Conservation (phyloP, 1,284 basidiomycete genomes). For the Chalciporus sp. region DNA sequence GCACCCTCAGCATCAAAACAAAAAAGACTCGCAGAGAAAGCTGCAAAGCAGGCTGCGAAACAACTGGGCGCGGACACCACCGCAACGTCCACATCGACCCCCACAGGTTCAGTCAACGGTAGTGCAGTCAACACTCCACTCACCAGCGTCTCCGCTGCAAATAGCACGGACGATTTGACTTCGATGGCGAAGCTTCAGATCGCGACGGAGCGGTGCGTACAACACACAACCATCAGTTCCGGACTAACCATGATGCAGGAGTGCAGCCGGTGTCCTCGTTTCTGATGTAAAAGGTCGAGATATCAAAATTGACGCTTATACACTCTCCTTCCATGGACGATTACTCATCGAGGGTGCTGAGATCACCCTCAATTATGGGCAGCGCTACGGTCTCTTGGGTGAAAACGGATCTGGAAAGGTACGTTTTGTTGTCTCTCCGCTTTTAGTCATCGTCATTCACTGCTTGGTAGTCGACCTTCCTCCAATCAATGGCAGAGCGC, state of each 20-base stretch:
- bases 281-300: slow-evolving; percentile 93
- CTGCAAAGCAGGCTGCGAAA: slow-evolving; percentile 72
- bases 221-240: neutral
- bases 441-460: slow-evolving; percentile 10
- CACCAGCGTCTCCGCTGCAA: slow-evolving; percentile 75
- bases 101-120: slow-evolving; percentile 65
- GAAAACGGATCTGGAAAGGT: slow-evolving; percentile 99
- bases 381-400: slow-evolving; percentile 93
- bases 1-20: slow-evolving; percentile 80
- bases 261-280: slow-evolving; percentile 88
- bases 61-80: slow-evolving; percentile 48
- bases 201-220: slow-evolving; percentile 79
- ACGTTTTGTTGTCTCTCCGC: slow-evolving; percentile 27
- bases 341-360: slow-evolving; percentile 90
- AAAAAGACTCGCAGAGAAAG: slow-evolving; percentile 89
- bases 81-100: slow-evolving; percentile 54
- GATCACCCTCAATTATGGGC: slow-evolving; percentile 94
- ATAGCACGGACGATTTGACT: slow-evolving; percentile 71
- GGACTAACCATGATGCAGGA: slow-evolving; percentile 48
- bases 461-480: slow-evolving; percentile 57
- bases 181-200: slow-evolving; percentile 87
- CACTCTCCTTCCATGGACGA: slow-evolving; percentile 96
- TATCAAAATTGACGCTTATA: slow-evolving; percentile 97
- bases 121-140: slow-evolving; percentile 74
- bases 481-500: slow-evolving; percentile 82